These are phyloP conservation scores for Mycena venus DNA, from an alignment of 768 basidiomycete genomes.

Conservation along the genomic window DNA sequence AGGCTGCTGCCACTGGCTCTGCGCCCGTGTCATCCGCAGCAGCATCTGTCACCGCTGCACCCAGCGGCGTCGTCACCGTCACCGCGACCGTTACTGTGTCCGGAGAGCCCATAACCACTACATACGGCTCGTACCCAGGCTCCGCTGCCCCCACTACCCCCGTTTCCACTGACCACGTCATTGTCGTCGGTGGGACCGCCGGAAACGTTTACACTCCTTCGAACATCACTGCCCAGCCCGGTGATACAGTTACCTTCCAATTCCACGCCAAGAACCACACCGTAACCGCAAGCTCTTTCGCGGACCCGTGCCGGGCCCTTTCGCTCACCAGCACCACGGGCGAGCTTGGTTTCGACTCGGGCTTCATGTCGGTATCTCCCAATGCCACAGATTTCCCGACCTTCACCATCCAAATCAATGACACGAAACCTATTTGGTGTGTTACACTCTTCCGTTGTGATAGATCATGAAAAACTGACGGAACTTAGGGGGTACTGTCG, in stretches of 20 bases:
- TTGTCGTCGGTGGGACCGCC: slow-evolving; percentile 58
- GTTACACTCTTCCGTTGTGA: too few relatives aligned
- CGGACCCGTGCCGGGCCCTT: slow-evolving; percentile 58
- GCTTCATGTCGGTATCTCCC: slow-evolving; percentile 64
- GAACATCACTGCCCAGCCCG: slow-evolving; percentile 60
- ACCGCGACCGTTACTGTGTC: slow-evolving; percentile 51
- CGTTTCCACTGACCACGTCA: slow-evolving; percentile 49
- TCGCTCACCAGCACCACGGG: slow-evolving; percentile 59
- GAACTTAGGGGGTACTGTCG: slow-evolving; percentile 70
- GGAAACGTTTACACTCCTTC: slow-evolving; percentile 55
- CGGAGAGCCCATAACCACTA: slow-evolving; percentile 41
- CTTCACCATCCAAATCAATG: slow-evolving; percentile 66
- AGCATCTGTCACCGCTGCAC: slow-evolving; percentile 38
- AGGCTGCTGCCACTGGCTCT: slow-evolving; percentile 61
- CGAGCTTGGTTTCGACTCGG: slow-evolving; percentile 59
- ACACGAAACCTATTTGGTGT: slow-evolving; percentile 59
- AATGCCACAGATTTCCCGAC: slow-evolving; percentile 62
- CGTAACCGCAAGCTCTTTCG: slow-evolving; percentile 56
- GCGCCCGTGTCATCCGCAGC: slow-evolving; percentile 35
- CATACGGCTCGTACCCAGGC: slow-evolving; percentile 34
- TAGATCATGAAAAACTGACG: too few relatives aligned
- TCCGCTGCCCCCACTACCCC: slow-evolving; percentile 37
- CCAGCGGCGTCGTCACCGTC: slow-evolving; percentile 45
- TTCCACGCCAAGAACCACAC: slow-evolving; percentile 67
- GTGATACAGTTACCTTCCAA: slow-evolving; percentile 62